phyloP scores from a whole-genome alignment of 176 grass and related monocot genomes.

The Triticum timopheevii region DNA sequence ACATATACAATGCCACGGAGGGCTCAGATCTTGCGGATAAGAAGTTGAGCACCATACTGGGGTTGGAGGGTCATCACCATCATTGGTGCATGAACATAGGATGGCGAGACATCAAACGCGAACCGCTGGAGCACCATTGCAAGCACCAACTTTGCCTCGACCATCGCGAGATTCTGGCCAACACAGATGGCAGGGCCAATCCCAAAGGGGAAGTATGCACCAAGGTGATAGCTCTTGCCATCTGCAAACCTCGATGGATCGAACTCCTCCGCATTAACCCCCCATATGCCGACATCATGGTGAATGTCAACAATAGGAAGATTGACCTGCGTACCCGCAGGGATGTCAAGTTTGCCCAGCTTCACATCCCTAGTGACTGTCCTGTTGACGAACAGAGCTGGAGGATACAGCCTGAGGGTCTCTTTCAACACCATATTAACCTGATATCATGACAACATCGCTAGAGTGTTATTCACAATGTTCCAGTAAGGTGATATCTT shows the following conservation, averaged over 20 bases:
- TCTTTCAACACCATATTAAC: slow-evolving; percentile 78
- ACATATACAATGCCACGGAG: not conserved
- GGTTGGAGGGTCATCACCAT: slow-evolving; percentile 55
- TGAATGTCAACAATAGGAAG: slow-evolving; percentile 55
- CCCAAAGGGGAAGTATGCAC: slow-evolving; percentile 70
- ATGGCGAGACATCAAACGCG: slow-evolving; percentile 54
- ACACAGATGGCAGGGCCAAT: slow-evolving; percentile 62
- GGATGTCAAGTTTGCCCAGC: slow-evolving; percentile 56
- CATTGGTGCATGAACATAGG: slow-evolving; percentile 77
- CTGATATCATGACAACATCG: slow-evolving; percentile 31
- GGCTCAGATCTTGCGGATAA: slow-evolving; percentile 52
- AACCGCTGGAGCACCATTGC: slow-evolving; percentile 62
- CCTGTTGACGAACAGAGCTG: slow-evolving; percentile 46
- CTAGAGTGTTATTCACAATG: not conserved
- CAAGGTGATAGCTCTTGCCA: slow-evolving; percentile 63
- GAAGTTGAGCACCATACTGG: slow-evolving; percentile 74
- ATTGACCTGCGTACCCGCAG: slow-evolving; percentile 43
- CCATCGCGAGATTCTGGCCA: slow-evolving; percentile 73
- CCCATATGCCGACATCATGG: slow-evolving; percentile 65
- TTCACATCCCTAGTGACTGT: slow-evolving; percentile 40
- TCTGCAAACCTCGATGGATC: slow-evolving; percentile 75
- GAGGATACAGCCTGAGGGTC: slow-evolving; percentile 81
- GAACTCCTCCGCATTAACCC: slow-evolving; percentile 47
- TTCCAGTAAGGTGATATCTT: not conserved
- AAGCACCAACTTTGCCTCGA: slow-evolving; percentile 68